Evolutionary conservation across 176 grass and related monocot genomes (phyloP).

Genomic region (Chloris gayana): DNA sequence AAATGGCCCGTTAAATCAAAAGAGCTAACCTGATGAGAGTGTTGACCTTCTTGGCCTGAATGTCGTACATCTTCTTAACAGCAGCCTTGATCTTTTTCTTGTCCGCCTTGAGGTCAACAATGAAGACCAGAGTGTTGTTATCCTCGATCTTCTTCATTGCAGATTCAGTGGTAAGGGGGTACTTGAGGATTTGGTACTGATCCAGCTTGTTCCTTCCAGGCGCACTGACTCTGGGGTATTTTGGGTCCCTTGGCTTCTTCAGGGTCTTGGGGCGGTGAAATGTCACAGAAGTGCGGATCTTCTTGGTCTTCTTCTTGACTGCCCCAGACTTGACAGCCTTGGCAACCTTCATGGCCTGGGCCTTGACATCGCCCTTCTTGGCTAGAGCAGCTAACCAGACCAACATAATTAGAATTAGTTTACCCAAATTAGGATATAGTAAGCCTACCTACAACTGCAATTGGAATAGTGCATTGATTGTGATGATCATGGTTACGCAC

Average conservation of each 20-base stretch:
- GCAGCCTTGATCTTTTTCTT: conserved; percentile 90
- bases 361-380: conserved; percentile 67
- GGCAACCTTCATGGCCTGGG: conserved; percentile 70
- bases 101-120: conserved; percentile 73
- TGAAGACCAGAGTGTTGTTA: conserved; percentile 81
- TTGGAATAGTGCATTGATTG: background rate
- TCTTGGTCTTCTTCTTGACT: conserved; percentile 61
- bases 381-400: conserved; percentile 28
- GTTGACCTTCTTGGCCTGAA: conserved; percentile 84
- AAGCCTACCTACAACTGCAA: background rate
- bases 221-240: conserved; percentile 64
- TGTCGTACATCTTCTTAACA: conserved; percentile 85
- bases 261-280: conserved; percentile 73
- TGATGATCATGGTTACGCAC: background rate
- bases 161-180: conserved; percentile 73
- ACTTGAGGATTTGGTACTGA: conserved; percentile 80
- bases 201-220: conserved; percentile 83
- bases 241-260: conserved; percentile 63
- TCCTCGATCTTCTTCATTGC: conserved; percentile 93
- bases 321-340: conserved; percentile 73
- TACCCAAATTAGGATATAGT: background rate
- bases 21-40: conserved; percentile 71
- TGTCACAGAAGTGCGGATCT: conserved; percentile 64
- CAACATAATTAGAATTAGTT: conserved; percentile 3
- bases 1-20: background rate